These are phyloP conservation scores for Trichosanthes cucumerina DNA, from an alignment of 306 rosid species.

Conservation along the genomic window DNA sequence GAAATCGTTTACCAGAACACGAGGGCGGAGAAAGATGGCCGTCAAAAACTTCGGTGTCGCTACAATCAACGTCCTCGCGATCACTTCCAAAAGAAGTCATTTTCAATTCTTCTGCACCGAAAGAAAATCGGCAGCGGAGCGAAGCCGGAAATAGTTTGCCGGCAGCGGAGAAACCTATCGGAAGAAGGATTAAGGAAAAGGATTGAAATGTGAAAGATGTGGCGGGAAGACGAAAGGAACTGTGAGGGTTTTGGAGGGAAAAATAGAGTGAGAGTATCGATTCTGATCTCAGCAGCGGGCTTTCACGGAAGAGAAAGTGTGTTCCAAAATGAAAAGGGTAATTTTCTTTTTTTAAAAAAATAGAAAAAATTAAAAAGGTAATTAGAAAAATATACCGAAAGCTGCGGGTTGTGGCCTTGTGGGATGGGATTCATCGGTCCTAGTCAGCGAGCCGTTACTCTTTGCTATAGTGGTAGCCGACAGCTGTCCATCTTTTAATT, in stretches of 20 bases:
- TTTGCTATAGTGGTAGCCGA: not conserved
- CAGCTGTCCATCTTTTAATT: not conserved
- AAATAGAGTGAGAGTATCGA: constrained; percentile 16
- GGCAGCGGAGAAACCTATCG: not conserved
- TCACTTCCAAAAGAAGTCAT: constrained; percentile 29
- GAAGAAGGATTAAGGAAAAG: not conserved
- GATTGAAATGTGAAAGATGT: not conserved
- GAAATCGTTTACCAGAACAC: constrained; percentile 18
- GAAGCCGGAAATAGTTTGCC: not conserved
- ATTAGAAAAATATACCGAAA: not conserved
- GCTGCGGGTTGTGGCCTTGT: not conserved
- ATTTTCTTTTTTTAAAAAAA: not conserved
- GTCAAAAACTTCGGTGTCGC: constrained; percentile 35
- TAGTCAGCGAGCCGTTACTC: not conserved
- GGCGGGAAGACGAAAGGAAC: constrained; percentile 19
- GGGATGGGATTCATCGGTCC: not conserved
- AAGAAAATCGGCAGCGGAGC: not conserved
- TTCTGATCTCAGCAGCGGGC: not conserved
- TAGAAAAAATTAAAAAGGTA: too few relatives aligned
- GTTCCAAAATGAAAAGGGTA: not conserved
- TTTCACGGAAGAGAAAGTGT: not conserved
- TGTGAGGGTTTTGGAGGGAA: constrained; percentile 23
- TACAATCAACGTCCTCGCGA: constrained; percentile 4
- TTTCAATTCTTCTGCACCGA: constrained; percentile 4
- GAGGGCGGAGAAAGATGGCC: constrained; percentile 20